These are phyloP conservation scores for Eucalyptus brandiana DNA, from an alignment of 345 rosid species.

Conservation along the genomic window DNA sequence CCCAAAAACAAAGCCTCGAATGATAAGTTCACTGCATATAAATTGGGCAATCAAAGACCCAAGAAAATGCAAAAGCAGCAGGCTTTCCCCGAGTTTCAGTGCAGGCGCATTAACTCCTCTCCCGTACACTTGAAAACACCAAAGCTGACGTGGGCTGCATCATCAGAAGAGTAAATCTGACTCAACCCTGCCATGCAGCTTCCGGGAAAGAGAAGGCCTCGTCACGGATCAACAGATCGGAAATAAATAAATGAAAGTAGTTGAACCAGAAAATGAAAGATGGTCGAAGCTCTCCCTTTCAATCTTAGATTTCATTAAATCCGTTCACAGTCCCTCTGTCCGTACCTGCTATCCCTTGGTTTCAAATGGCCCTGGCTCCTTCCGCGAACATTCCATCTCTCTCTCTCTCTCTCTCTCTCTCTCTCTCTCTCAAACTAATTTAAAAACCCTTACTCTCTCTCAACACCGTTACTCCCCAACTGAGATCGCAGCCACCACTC, in stretches of 20 bases:
- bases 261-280: neutral
- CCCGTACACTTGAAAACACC: neutral
- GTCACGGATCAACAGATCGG: neutral
- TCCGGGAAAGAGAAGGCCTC: slow-evolving; percentile 32
- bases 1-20: neutral
- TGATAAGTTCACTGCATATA: neutral
- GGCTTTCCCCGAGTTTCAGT: too few relatives aligned
- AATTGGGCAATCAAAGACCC: neutral
- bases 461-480: neutral
- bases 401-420: neutral
- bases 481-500: neutral
- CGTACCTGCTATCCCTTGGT: neutral
- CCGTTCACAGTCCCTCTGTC: neutral
- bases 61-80: too few relatives aligned
- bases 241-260: neutral
- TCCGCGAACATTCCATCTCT: neutral
- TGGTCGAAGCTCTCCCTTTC: neutral
- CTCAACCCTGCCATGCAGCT: slow-evolving; percentile 15
- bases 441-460: neutral
- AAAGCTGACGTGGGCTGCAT: neutral
- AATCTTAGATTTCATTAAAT: neutral
- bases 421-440: neutral
- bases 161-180: neutral
- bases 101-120: neutral
- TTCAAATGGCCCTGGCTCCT: neutral